Evolutionary conservation across 306 rosid species (phyloP), one percentile per base, ranked within the genome.

Genomic region (Vicia sativa): DNA sequence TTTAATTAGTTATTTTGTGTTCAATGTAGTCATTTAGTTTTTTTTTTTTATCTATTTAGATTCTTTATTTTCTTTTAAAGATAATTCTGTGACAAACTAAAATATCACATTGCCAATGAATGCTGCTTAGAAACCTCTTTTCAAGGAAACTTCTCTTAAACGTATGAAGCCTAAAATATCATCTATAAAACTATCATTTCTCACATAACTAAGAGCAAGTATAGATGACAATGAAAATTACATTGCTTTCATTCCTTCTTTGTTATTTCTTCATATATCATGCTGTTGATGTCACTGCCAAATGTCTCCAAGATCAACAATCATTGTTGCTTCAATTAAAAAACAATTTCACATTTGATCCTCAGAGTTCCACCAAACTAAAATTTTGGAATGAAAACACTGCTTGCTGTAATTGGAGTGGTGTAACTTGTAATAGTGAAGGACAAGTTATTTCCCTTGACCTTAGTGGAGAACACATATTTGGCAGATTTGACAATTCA

Each of bases 381-480:
- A 50, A 0, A 2, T 4, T 1, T 1, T 66, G 73, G 88, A 18
- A 63, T 2, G 11, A 13, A 18, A 76, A 8, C 25, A 8, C 4
- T 2, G 70, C 54, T 67, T 73, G 68, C 3, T 77, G 87, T 60
- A 3, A 52, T 6, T 82, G 92, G 92, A 41, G 0, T 1, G 87
- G 89, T 12, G 79, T 87, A 1, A 41, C 61, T 5, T 85, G 83
- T 56, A 65, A 66, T 9, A 29, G 50, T 0, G 25, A 73, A 6
- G 71, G 80, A 7, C 65, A 31, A 10, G 75, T 75, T 28, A 41
- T 26, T 19, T 59, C 71, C 9, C 65, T 75, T 9, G 65, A 75
- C 9, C 35, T 68, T 3, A 50, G 65, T 50, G 34, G 2, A 11
- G 75, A 68, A 52, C 2, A n/a, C n/a, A n/a, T 11, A 2, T 68